A percentile compares a stretch with the other conserved stretches of the same genome.
Evolutionary conservation across 2,329 filamentous ascomycete species (phyloP).

Genomic region (Clarireedia hainanense): DNA sequence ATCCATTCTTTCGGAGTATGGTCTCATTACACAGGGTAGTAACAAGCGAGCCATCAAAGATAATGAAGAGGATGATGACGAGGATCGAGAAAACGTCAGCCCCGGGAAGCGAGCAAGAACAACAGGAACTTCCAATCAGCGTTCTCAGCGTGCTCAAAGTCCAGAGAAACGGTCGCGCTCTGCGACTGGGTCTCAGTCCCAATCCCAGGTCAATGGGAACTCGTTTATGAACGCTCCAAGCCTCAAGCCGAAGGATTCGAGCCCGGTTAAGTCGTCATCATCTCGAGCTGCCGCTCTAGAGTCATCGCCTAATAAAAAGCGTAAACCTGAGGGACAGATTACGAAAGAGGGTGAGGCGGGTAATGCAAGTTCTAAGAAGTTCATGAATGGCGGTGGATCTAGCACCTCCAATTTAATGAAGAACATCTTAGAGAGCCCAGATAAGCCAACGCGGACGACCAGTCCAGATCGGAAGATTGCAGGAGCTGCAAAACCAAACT

Average conservation of each 20-base stretch:
- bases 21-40: not conserved
- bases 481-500: not conserved
- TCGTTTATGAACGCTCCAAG: slow-evolving; percentile 3
- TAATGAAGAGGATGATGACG: slow-evolving; percentile 11
- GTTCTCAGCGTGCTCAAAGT: slow-evolving; percentile 1
- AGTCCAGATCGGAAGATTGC: not conserved
- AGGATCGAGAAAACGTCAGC: slow-evolving; percentile 18
- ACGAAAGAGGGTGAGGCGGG: slow-evolving; percentile 22
- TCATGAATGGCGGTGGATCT: slow-evolving; percentile 21
- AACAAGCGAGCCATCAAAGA: not conserved
- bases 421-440: slow-evolving; percentile 24
- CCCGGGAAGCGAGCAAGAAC: slow-evolving; percentile 20
- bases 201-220: slow-evolving; percentile 8
- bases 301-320: slow-evolving; percentile 16
- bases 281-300: slow-evolving; percentile 7
- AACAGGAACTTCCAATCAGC: not conserved
- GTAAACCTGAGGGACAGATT: slow-evolving; percentile 26
- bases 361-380: slow-evolving; percentile 14
- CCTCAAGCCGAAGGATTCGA: not conserved
- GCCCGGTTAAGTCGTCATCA: slow-evolving; percentile 2
- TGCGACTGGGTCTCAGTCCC: not conserved
- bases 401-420: slow-evolving; percentile 28
- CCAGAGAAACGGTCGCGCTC: slow-evolving; percentile 5
- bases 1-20: slow-evolving; percentile 1
- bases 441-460: slow-evolving; percentile 9